Evolutionary conservation across 768 basidiomycete genomes (phyloP).

Genomic region (Podaxis pistillaris): DNA sequence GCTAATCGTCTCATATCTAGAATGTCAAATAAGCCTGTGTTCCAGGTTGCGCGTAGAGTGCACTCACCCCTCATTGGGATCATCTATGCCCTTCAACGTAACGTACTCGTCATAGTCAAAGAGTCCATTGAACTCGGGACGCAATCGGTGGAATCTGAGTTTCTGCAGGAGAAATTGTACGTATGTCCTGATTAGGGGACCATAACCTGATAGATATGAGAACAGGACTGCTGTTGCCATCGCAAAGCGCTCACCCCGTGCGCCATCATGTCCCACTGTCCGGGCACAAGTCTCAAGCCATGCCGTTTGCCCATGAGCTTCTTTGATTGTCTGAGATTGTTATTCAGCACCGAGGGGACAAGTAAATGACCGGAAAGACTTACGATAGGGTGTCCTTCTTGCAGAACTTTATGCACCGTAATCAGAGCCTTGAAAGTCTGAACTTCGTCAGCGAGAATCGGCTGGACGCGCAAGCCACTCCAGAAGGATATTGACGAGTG

Average conservation of each 20-base stretch:
- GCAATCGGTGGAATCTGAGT: constrained; percentile 90
- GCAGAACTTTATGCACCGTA: constrained; percentile 94
- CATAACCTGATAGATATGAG: constrained; percentile 64
- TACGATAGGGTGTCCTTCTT: constrained; percentile 96
- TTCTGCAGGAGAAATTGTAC: constrained; percentile 95
- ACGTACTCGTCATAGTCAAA: constrained; percentile 99
- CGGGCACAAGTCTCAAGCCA: constrained; percentile 98
- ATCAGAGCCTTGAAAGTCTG: constrained; percentile 99
- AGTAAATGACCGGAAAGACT: constrained; percentile 19
- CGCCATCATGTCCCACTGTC: constrained; percentile 76
- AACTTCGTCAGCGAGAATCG: constrained; percentile 94
- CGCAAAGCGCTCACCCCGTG: constrained; percentile 54
- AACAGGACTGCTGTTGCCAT: constrained; percentile 6
- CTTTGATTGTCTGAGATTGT: constrained; percentile 81
- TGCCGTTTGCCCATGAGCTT: constrained; percentile 93
- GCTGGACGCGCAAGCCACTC: constrained; percentile 95
- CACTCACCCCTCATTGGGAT: constrained; percentile 96
- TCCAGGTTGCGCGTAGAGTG: constrained; percentile 3
- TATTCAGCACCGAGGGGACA: constrained; percentile 7
- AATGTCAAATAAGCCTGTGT: constrained; percentile 13
- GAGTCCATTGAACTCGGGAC: constrained; percentile 97
- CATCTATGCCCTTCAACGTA: constrained; percentile 94
- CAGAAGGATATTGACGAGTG: constrained; percentile 97
- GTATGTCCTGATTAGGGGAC: constrained; percentile 89
- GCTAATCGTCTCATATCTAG: constrained; percentile 94